A percentile compares a stretch with the other conserved stretches of the same genome.
phyloP scores from a whole-genome alignment of 805 yeast species.

The Wickerhamiella spandovensis region DNA sequence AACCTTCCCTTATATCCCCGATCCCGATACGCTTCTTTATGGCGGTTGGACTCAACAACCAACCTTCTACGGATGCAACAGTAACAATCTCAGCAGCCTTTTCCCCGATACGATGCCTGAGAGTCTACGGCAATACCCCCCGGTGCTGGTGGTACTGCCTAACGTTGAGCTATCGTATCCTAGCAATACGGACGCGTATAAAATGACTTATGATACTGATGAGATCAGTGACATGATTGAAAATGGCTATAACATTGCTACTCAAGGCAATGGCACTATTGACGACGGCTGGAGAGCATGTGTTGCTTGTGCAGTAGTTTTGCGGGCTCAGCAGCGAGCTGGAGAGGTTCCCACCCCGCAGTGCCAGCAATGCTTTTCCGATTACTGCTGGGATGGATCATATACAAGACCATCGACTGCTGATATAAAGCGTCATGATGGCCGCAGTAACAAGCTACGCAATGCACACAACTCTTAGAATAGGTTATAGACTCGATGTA shows the following conservation, averaged over 20 bases:
- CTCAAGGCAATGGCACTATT: conserved; percentile 46
- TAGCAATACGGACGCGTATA: conserved; percentile 54
- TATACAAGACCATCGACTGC: background rate
- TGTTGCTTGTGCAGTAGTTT: conserved; percentile 63
- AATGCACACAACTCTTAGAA: background rate
- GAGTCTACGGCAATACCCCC: conserved; percentile 30
- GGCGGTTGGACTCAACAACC: conserved; percentile 38
- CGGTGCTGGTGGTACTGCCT: conserved; percentile 55
- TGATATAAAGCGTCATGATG: conserved; percentile 22
- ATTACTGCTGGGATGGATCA: conserved; percentile 57
- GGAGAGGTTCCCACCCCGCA: conserved; percentile 46
- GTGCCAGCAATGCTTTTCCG: conserved; percentile 51
- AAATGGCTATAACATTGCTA: conserved; percentile 57
- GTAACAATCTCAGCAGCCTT: conserved; percentile 37
- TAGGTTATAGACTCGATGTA: too few relatives aligned
- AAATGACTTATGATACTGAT: conserved; percentile 41
- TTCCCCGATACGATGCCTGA: conserved; percentile 25
- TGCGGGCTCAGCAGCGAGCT: conserved; percentile 57
- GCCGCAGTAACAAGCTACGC: conserved; percentile 4
- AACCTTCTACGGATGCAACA: conserved; percentile 24
- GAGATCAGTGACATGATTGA: conserved; percentile 45
- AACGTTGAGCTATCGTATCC: conserved; percentile 46
- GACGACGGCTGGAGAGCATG: conserved; percentile 53
- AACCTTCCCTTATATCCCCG: conserved; percentile 65
- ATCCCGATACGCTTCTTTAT: conserved; percentile 37